Evolutionary conservation across 371 early-diverging fungal species (phyloP), one percentile per base, ranked within the genome.

Genomic region (Cladochytrium tenue): DNA sequence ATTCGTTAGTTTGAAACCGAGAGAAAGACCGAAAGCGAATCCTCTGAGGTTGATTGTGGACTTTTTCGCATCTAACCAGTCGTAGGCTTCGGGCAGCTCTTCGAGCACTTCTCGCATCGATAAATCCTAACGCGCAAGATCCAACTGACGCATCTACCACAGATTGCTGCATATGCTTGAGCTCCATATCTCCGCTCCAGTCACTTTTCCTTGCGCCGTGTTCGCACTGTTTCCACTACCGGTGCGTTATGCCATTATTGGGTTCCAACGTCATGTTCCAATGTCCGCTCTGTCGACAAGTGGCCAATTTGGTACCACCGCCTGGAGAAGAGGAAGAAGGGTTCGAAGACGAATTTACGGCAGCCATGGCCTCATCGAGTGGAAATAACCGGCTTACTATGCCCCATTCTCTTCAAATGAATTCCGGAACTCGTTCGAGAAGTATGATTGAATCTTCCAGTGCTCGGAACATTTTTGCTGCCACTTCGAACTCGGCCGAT

Each of bases 201-300:
- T 91, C 95, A 3, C 84, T 95, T 56, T 95, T 95, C 70, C 81
- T 95, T n/a, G 91, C 95, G 3, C 95, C 95, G 0, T 95, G 95
- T 68, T 91, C 90, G 13, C 95, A 95, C 71, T 89, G 91, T 62
- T 95, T 90, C 79, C 95, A 95, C 69, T 95, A 89, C 79, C 92
- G 92, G 75, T 95, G 95, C 75, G 90, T 94, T 56, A 86, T 90
- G 60, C 90, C 92, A 2, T 79, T 94, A 28, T 76, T 94, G 60
- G 83, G 86, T 53, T 80, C 91, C 5, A 88, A 87, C 28, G 92
- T 93, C 73, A 87, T 76, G 71, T 76, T 76, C 68, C 76, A 86
- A 65, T 95, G 95, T 75, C 95, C 95, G 50, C 81, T 95, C 36
- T 95, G 95, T 72, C 88, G 95, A 57, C 90, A 93, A 32, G 94